Evolutionary conservation across 1,139 yeast species (phyloP).

Genomic region (Candida albicans): DNA sequence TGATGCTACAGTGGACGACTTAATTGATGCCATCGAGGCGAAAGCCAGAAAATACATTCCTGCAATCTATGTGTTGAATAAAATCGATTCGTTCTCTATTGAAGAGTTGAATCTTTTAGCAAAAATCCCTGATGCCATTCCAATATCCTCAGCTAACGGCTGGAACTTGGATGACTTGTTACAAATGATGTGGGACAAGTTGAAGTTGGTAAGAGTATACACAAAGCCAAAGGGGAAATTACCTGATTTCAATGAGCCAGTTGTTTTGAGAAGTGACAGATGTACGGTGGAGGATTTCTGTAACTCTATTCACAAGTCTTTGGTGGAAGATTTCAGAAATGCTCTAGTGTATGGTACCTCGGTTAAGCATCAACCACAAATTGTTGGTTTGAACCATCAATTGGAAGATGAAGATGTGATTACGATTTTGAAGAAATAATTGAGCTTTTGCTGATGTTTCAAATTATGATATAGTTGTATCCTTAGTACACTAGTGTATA

Average conservation of each 20-base stretch:
- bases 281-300: conserved; percentile 94
- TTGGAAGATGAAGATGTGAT: conserved; percentile 96
- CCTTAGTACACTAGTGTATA: background rate
- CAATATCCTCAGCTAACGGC: conserved; percentile 91
- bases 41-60: conserved; percentile 91
- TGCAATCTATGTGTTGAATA: conserved; percentile 89
- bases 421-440: conserved; percentile 77
- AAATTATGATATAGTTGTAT: too few species aligned
- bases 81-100: conserved; percentile 90
- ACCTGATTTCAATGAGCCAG: conserved; percentile 95
- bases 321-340: conserved; percentile 88
- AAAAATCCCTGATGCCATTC: conserved; percentile 94
- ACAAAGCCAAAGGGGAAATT: conserved; percentile 94
- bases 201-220: conserved; percentile 88
- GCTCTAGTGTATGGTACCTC: conserved; percentile 91
- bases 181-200: conserved; percentile 91
- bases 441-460: background rate
- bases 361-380: conserved; percentile 98
- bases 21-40: conserved; percentile 91
- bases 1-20: conserved; percentile 95
- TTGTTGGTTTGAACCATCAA: conserved; percentile 80
- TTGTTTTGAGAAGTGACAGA: conserved; percentile 78
- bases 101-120: conserved; percentile 88
- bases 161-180: conserved; percentile 96
- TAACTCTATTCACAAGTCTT: conserved; percentile 90